Evolutionary conservation across 495 filamentous ascomycete genomes (phyloP).

Genomic region (Trichoderma erinaceum): DNA sequence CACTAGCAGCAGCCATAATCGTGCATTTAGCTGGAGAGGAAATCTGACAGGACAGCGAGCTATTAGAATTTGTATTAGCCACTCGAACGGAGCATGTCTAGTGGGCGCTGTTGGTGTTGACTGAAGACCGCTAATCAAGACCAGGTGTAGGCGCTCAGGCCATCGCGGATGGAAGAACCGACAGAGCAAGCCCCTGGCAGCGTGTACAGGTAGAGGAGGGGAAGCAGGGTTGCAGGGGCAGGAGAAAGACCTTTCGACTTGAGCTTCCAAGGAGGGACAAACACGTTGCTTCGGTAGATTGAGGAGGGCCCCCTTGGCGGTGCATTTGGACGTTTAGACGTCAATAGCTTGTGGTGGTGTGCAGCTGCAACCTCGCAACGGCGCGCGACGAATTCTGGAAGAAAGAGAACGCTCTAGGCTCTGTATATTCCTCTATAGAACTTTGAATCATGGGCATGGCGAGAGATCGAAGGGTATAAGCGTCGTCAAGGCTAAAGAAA

Average conservation of each 20-base stretch:
- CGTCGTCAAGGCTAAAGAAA: background rate
- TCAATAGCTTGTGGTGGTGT: background rate
- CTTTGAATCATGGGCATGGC: background rate
- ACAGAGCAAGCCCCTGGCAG: background rate
- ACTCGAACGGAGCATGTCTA: background rate
- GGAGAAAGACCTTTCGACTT: background rate
- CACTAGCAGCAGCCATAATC: background rate
- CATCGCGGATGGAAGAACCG: slow-evolving; percentile 11
- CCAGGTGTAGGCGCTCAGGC: background rate
- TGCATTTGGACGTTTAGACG: background rate
- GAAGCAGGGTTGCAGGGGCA: background rate
- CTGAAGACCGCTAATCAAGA: background rate
- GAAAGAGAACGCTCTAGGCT: background rate
- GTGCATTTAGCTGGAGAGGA: background rate
- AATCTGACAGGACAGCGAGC: background rate
- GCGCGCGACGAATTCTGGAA: background rate
- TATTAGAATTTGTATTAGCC: background rate
- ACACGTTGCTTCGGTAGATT: background rate
- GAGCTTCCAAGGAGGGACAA: slow-evolving; percentile 6
- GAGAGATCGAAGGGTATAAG: background rate
- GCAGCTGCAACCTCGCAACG: background rate
- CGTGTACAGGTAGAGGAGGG: background rate
- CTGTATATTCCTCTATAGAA: background rate
- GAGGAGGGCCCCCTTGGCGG: background rate
- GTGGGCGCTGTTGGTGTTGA: background rate